Conservation (phyloP, 2,329 filamentous ascomycete species). For the Colletotrichum gloeosporioides region DNA sequence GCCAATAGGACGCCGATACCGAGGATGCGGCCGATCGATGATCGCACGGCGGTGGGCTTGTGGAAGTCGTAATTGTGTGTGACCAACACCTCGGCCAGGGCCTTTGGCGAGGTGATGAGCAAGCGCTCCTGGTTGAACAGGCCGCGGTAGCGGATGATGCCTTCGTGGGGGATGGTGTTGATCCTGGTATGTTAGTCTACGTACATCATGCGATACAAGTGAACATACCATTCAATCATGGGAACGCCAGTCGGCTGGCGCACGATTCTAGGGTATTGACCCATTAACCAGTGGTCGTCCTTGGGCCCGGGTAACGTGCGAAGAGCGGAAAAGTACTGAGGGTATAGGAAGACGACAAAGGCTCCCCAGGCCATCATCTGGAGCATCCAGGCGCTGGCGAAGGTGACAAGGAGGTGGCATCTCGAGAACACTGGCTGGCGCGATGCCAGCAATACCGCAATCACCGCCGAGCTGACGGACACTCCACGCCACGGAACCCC, state of each 20-base stretch:
- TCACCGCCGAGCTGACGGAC: slow-evolving; percentile 1
- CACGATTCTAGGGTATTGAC: slow-evolving; percentile 50
- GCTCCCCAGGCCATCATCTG: slow-evolving; percentile 39
- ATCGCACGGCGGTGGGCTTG: slow-evolving; percentile 63
- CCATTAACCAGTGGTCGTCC: slow-evolving; percentile 49
- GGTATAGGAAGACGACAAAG: slow-evolving; percentile 54
- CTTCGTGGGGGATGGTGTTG: slow-evolving; percentile 67
- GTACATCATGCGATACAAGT: not conserved
- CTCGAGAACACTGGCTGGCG: slow-evolving; percentile 30
- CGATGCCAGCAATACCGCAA: slow-evolving; percentile 6
- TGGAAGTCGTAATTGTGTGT: slow-evolving; percentile 73
- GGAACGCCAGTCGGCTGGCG: slow-evolving; percentile 47
- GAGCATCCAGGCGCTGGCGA: slow-evolving; percentile 39
- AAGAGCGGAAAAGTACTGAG: slow-evolving; percentile 55
- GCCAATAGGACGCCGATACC: slow-evolving; percentile 78
- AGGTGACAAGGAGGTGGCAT: slow-evolving; percentile 35
- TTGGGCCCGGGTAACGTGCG: slow-evolving; percentile 51
- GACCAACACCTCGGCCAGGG: slow-evolving; percentile 72
- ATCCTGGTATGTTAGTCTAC: slow-evolving; percentile 49
- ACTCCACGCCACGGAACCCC: slow-evolving; percentile 13
- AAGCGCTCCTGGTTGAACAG: slow-evolving; percentile 68
- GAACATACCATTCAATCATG: slow-evolving; percentile 53
- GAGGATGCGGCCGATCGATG: slow-evolving; percentile 66
- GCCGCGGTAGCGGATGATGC: slow-evolving; percentile 70
- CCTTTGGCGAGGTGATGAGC: slow-evolving; percentile 66